Conservation (phyloP, 164 flowering plant species). For the Liquidambar formosana region DNA sequence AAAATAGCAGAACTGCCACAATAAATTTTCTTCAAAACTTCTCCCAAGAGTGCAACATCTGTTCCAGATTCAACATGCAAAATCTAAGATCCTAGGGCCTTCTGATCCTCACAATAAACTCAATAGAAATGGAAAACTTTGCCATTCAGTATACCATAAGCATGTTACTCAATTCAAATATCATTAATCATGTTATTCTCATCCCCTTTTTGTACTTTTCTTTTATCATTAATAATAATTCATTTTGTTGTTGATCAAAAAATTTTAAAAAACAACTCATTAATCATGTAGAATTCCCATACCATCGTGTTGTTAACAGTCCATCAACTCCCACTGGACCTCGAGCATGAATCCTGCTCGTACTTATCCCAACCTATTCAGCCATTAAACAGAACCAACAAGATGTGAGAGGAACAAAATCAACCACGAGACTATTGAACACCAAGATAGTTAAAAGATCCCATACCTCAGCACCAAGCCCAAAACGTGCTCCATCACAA, state of each 20-base stretch:
- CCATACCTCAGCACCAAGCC: constrained; percentile 87
- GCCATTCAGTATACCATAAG: neutral
- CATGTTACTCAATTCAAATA: neutral
- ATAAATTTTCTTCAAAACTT: no score
- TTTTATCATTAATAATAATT: no score
- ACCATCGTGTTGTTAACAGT: constrained; percentile 83
- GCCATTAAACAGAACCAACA: constrained; percentile 12
- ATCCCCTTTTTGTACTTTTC: no score
- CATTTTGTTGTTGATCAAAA: no score
- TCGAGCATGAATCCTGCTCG: constrained; percentile 86
- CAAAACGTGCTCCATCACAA: constrained; percentile 92
- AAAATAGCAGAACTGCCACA: no score
- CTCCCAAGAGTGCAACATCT: no score
- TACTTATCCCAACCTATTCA: constrained; percentile 82
- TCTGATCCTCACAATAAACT: no score
- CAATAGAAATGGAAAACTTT: no score
- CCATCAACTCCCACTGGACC: constrained; percentile 96
- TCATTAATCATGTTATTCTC: neutral
- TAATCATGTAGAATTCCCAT: constrained; percentile 17
- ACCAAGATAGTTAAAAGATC: neutral
- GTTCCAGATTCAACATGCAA: no score
- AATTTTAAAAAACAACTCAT: no score
- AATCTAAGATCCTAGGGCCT: no score
- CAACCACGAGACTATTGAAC: neutral
- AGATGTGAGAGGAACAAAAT: constrained; percentile 3